Evolutionary conservation across 306 rosid genomes (phyloP), one percentile per base, ranked within the genome.

Genomic region (Lathyrus aphaca): DNA sequence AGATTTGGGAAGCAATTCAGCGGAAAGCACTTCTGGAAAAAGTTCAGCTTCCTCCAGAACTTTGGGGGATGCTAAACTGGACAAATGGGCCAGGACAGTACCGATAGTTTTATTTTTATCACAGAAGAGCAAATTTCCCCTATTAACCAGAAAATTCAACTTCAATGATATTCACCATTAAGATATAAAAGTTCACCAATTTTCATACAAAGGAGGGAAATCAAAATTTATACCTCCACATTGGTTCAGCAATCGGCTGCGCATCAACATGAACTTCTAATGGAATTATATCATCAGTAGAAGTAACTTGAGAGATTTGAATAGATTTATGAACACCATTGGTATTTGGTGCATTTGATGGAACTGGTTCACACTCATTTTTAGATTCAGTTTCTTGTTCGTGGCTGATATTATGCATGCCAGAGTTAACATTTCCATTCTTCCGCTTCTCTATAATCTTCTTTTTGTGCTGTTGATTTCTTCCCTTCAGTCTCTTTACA

Each of bases 21-120:
- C 80, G 63, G 30, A 54, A 71, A 93, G 76, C 68, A 69, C 66
- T 61, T 74, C 60, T 0, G 94, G 92, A 8, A 88, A 80, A 23
- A 58, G 76, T 45, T 7, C 51, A 13, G 90, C 80, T 77, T 81
- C 87, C 54, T 84, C 76, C 5, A 10, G 30, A 66, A 80, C 94
- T 85, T 74, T 77, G 37, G 77, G 51, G 74, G 91, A 85, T 42
- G 96, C 92, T 70, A 90, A 72, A 81, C 64, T 62, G 69, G 97
- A 90, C 71, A 82, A 29, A 85, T 93, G 94, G 42, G 86, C 97
- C 56, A 69, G 77, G 17, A 73, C 64, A 63, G 32, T 45, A 50
- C 66, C 64, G 55, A 61, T 69, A 66, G 53, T 71, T 64, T 45
- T 69, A 64, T 38, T 72, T 65, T 46, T 48, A 73, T 76, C 48